These are phyloP conservation scores for Echinosphaeria canescens DNA, from an alignment of 2,329 filamentous ascomycete species.

Conservation along the genomic window DNA sequence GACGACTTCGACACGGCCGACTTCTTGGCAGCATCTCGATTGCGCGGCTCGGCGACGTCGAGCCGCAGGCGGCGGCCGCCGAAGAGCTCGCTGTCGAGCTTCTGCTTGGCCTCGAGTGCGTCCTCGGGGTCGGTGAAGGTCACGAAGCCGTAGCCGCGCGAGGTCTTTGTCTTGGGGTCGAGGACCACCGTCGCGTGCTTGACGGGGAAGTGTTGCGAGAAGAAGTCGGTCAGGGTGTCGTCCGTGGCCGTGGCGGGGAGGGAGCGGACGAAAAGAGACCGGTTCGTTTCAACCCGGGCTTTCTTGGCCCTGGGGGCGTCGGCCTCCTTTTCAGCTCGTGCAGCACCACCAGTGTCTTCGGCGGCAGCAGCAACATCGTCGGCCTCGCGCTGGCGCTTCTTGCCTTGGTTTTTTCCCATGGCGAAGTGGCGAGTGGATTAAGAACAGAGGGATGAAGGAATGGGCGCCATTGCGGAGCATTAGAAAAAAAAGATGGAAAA, in stretches of 20 bases:
- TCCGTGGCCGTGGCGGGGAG: slow-evolving; percentile 60
- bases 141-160: slow-evolving; percentile 88
- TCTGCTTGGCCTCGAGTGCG: slow-evolving; percentile 56
- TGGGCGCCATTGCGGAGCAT: no score
- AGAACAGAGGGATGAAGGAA: no score
- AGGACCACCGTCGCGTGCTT: slow-evolving; percentile 90
- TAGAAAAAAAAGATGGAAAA: no score
- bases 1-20: slow-evolving; percentile 10
- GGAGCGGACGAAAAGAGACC: slow-evolving; percentile 79
- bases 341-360: slow-evolving; percentile 3
- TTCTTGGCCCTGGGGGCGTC: slow-evolving; percentile 28
- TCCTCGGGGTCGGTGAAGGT: slow-evolving; percentile 92
- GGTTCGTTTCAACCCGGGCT: slow-evolving; percentile 32
- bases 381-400: slow-evolving; percentile 14
- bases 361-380: slow-evolving; percentile 7
- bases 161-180: slow-evolving; percentile 69
- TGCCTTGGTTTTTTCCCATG: slow-evolving; percentile 5
- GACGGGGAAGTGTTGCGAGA: slow-evolving; percentile 84
- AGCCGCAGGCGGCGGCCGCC: slow-evolving; percentile 67
- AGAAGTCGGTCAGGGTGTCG: slow-evolving; percentile 68
- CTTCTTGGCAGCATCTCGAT: slow-evolving; percentile 34
- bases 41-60: slow-evolving; percentile 71
- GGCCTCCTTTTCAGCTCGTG: slow-evolving; percentile 3
- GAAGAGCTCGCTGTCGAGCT: slow-evolving; percentile 59
- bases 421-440: no score